Percentiles rank a stretch among this genome's conserved stretches.
Evolutionary conservation across 495 filamentous ascomycete genomes (phyloP).

Genomic region (Schizothecium vesticola): DNA sequence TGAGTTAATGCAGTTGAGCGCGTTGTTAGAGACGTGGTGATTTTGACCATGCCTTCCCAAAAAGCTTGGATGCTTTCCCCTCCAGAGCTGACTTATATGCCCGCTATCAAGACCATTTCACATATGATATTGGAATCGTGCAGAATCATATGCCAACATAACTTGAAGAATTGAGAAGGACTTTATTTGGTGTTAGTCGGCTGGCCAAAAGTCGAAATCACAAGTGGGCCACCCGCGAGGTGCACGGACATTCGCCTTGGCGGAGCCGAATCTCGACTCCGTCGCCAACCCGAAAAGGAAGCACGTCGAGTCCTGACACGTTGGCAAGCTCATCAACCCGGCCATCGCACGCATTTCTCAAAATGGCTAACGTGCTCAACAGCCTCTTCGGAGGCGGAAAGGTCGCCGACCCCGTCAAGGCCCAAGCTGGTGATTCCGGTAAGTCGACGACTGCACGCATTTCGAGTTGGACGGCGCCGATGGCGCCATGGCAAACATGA

Average conservation of each 20-base stretch:
- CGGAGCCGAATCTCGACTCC: constrained; percentile 4
- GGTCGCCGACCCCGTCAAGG: constrained; percentile 43
- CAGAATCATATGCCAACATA: too few relatives aligned
- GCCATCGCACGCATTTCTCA: constrained; percentile 12
- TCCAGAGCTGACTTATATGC: too few relatives aligned
- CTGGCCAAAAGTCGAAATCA: background rate
- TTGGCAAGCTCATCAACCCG: constrained; percentile 4
- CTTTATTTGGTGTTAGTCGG: too few relatives aligned
- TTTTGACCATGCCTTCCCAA: too few relatives aligned
- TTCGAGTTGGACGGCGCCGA: background rate
- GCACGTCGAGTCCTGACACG: background rate
- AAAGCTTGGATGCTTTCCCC: too few relatives aligned
- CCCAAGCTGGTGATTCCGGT: constrained; percentile 54
- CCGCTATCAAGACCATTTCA: too few relatives aligned
- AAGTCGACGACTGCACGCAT: constrained; percentile 22
- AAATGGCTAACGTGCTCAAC: constrained; percentile 65
- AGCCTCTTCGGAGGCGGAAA: constrained; percentile 62
- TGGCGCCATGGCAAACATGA: background rate
- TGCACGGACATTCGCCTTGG: background rate
- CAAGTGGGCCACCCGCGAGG: background rate
- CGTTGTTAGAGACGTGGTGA: too few relatives aligned
- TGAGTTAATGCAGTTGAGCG: too few relatives aligned
- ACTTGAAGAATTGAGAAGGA: too few relatives aligned
- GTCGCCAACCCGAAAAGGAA: background rate
- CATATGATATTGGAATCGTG: too few relatives aligned